Evolutionary conservation across 148 eudicot species (phyloP).

Genomic region (Nepenthes gracilis): DNA sequence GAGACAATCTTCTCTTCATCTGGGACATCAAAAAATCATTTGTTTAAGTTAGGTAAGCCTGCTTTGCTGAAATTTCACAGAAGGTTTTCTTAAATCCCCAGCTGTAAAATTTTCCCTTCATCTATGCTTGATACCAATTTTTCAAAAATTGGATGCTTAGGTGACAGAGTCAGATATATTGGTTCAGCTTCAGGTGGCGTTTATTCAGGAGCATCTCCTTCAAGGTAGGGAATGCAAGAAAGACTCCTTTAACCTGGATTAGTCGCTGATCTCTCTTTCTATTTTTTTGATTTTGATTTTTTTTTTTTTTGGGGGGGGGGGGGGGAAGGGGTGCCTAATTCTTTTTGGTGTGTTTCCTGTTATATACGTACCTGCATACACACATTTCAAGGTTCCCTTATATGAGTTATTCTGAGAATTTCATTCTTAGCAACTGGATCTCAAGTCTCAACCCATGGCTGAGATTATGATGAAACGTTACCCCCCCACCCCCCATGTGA

Average conservation of each 20-base stretch:
- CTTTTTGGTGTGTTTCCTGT: no score
- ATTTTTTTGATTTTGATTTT: no score
- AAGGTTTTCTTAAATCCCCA: background rate
- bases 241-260: background rate
- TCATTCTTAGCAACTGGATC: no score
- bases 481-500: no score
- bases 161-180: constrained; percentile 68
- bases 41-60: constrained; percentile 44
- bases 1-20: constrained; percentile 32
- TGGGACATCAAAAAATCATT: constrained; percentile 44
- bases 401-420: no score
- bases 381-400: no score
- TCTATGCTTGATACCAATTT: background rate
- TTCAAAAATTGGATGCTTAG: constrained; percentile 21
- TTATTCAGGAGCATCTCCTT: constrained; percentile 31
- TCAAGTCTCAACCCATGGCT: no score
- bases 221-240: constrained; percentile 33
- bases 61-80: constrained; percentile 2
- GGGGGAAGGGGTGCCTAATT: no score
- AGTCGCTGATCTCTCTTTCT: background rate
- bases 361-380: no score
- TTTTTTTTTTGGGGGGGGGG: no score
- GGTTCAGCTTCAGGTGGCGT: constrained; percentile 46
- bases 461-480: no score
- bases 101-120: background rate